Evolutionary conservation across 2,329 filamentous ascomycete genomes (phyloP).

Genomic region (Sporothrix inflata): DNA sequence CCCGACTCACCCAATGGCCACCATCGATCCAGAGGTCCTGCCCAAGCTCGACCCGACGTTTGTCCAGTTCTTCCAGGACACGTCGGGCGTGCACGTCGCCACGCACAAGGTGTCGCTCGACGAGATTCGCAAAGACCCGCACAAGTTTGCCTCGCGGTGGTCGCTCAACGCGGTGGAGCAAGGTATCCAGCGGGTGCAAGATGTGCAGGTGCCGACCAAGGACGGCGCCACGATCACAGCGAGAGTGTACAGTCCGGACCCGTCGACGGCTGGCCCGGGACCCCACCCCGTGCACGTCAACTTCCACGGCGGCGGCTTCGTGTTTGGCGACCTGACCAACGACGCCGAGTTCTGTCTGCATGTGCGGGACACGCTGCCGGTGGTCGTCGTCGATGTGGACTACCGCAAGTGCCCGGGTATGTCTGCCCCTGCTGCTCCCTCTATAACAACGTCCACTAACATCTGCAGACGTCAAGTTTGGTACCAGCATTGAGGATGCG

Average conservation of each 20-base stretch:
- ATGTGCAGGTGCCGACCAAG: neutral
- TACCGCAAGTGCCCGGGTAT: neutral
- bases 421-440: too few relatives aligned
- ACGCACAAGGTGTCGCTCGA: neutral
- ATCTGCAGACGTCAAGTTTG: neutral
- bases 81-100: neutral
- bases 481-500: neutral
- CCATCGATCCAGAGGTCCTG: neutral
- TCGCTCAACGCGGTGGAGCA: neutral
- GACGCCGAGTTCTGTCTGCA: constrained; percentile 2
- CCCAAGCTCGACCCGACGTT: neutral
- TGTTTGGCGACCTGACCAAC: neutral
- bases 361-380: neutral
- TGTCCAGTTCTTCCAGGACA: neutral
- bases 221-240: neutral
- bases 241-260: neutral
- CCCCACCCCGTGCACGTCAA: neutral
- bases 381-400: neutral
- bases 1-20: neutral
- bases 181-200: neutral
- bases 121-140: constrained; percentile 1
- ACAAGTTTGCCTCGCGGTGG: constrained; percentile 4
- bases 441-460: too few relatives aligned
- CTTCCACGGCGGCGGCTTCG: neutral
- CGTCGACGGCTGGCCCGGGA: neutral